Conservation (phyloP, 768 basidiomycete species). For the Lactarius psammicola region DNA sequence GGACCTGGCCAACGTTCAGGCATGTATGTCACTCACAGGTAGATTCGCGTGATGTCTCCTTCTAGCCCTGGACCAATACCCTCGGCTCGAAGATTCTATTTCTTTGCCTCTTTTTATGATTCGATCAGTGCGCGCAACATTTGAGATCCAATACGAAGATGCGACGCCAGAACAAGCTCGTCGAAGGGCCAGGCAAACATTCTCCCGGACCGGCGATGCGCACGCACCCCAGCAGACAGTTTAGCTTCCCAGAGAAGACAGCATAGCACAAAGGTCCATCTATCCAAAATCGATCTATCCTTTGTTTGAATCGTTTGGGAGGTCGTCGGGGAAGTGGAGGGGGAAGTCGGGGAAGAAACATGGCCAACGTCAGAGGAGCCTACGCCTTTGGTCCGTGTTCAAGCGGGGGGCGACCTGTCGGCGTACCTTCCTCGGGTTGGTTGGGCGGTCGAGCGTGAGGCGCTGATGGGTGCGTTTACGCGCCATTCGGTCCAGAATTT, state of each 20-base stretch:
- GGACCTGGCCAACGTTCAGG: neutral
- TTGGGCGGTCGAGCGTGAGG: neutral
- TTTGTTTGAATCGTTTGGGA: neutral
- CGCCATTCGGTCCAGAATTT: neutral
- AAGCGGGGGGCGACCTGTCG: neutral
- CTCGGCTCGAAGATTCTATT: neutral
- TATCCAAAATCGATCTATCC: neutral
- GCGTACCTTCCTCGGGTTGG: neutral
- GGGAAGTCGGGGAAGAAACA: neutral
- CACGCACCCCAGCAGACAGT: neutral
- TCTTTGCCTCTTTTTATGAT: neutral
- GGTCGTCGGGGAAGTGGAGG: neutral
- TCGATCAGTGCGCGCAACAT: neutral
- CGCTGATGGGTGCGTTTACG: neutral
- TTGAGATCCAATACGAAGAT: neutral
- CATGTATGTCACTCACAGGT: neutral
- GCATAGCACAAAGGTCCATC: neutral
- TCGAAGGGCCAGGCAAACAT: neutral
- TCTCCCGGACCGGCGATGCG: neutral
- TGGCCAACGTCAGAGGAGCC: neutral
- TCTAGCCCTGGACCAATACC: neutral
- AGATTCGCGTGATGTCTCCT: neutral
- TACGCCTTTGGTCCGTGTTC: neutral
- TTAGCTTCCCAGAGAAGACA: neutral
- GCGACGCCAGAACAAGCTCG: neutral